These are phyloP conservation scores for Calonectria pteridis DNA, from an alignment of 2,329 filamentous ascomycete species.

Conservation along the genomic window DNA sequence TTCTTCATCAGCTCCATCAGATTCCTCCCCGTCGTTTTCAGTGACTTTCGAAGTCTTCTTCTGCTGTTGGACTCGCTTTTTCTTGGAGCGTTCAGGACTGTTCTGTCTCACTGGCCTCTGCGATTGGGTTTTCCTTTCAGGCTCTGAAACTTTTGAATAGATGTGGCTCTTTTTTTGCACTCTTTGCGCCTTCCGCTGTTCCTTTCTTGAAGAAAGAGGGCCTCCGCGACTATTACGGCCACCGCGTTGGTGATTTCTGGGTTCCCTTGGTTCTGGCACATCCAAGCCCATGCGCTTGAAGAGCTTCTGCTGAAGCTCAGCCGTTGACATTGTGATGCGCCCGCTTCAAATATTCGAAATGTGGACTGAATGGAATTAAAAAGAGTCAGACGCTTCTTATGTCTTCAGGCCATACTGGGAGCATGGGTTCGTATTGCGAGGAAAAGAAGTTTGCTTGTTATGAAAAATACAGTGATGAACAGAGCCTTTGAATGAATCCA, in stretches of 20 bases:
- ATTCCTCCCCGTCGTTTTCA: slow-evolving; percentile 22
- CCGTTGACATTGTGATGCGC: slow-evolving; percentile 23
- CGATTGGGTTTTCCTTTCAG: slow-evolving; percentile 24
- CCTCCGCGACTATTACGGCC: slow-evolving; percentile 36
- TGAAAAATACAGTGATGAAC: background rate
- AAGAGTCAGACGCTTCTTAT: background rate
- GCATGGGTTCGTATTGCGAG: background rate
- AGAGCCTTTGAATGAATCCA: background rate
- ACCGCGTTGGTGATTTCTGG: slow-evolving; percentile 26
- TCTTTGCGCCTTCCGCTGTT: slow-evolving; percentile 75
- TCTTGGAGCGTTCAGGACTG: slow-evolving; percentile 4
- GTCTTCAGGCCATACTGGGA: background rate
- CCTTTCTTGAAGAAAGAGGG: slow-evolving; percentile 63
- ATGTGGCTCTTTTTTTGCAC: slow-evolving; percentile 67
- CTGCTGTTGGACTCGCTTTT: slow-evolving; percentile 9
- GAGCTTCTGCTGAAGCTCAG: slow-evolving; percentile 53
- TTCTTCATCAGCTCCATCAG: slow-evolving; percentile 19
- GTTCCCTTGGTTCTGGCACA: slow-evolving; percentile 38
- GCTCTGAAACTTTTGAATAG: slow-evolving; percentile 37
- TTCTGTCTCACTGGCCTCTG: slow-evolving; percentile 22
- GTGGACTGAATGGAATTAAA: background rate
- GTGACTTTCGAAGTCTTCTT: slow-evolving; percentile 15
- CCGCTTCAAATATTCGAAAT: background rate
- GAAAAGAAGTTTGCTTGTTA: background rate
- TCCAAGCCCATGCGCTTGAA: slow-evolving; percentile 53